These are phyloP conservation scores for Coemansia sp. DNA, from an alignment of 192 early-diverging fungal genomes.

Conservation along the genomic window DNA sequence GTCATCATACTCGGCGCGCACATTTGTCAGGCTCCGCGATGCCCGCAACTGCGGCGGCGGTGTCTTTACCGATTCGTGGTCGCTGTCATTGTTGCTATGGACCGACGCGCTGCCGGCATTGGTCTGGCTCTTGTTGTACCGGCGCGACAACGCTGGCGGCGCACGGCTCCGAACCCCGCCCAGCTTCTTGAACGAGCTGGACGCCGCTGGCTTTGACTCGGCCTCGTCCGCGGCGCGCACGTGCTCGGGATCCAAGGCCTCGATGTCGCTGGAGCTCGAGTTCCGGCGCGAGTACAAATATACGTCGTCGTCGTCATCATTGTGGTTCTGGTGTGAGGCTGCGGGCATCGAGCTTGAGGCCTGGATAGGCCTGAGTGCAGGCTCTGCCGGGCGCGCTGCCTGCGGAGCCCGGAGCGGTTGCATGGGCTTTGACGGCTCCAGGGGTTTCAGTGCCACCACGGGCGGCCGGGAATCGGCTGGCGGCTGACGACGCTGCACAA, in stretches of 20 bases:
- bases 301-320: not conserved
- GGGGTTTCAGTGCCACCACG: too few species aligned
- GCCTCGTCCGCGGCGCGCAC: not conserved
- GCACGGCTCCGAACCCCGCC: conserved; percentile 36
- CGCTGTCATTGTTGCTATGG: conserved; percentile 8
- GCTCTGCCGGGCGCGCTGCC: too few species aligned
- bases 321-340: too few species aligned
- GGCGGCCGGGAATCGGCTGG: too few species aligned
- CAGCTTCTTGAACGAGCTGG: conserved; percentile 1
- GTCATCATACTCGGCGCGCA: not conserved
- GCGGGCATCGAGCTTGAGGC: too few species aligned
- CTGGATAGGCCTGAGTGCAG: too few species aligned
- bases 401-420: too few species aligned
- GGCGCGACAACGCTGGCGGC: conserved; percentile 13
- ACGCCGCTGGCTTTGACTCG: not conserved
- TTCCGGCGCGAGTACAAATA: conserved; percentile 5
- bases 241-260: conserved; percentile 14
- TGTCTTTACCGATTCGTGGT: not conserved
- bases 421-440: too few species aligned
- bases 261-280: conserved; percentile 23
- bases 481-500: too few species aligned
- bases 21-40: conserved; percentile 9
- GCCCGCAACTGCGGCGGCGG: not conserved
- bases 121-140: conserved; percentile 16
- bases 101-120: conserved; percentile 4